phyloP scores from a whole-genome alignment of 2,329 filamentous ascomycete species.

The Talaromyces piceae region DNA sequence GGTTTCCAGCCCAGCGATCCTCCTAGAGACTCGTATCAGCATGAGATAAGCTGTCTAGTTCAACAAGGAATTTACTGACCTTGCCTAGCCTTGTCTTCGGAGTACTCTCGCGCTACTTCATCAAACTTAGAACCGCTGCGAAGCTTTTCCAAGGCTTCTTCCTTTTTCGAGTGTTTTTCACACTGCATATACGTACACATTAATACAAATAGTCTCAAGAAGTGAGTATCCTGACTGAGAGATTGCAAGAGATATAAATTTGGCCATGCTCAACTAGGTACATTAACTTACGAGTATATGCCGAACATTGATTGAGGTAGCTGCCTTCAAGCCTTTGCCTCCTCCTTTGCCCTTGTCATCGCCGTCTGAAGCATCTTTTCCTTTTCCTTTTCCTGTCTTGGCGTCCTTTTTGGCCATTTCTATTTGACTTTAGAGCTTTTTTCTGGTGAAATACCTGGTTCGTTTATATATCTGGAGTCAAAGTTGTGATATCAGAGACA shows the following conservation, averaged over 20 bases:
- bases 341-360: slow-evolving; percentile 35
- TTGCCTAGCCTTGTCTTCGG: slow-evolving; percentile 58
- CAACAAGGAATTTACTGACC: slow-evolving; percentile 22
- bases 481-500: neutral
- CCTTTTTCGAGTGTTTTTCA: slow-evolving; percentile 58
- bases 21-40: slow-evolving; percentile 31
- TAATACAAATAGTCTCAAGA: neutral
- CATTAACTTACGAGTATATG: slow-evolving; percentile 50
- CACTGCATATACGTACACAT: slow-evolving; percentile 34
- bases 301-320: slow-evolving; percentile 57
- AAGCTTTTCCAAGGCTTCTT: slow-evolving; percentile 56
- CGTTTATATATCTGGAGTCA: neutral
- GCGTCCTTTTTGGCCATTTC: slow-evolving; percentile 38
- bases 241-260: too few species aligned
- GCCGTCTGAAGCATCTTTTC: slow-evolving; percentile 27
- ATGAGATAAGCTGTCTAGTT: neutral
- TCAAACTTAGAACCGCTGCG: slow-evolving; percentile 56
- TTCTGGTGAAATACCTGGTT: neutral
- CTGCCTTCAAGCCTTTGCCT: slow-evolving; percentile 45
- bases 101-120: slow-evolving; percentile 57
- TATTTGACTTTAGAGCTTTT: neutral
- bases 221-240: too few species aligned
- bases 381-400: slow-evolving; percentile 35
- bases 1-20: slow-evolving; percentile 59
- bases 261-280: neutral